Evolutionary conservation across 2,329 filamentous ascomycete genomes (phyloP), one percentile per base, ranked within the genome.

Genomic region (Colletotrichum eleusines): DNA sequence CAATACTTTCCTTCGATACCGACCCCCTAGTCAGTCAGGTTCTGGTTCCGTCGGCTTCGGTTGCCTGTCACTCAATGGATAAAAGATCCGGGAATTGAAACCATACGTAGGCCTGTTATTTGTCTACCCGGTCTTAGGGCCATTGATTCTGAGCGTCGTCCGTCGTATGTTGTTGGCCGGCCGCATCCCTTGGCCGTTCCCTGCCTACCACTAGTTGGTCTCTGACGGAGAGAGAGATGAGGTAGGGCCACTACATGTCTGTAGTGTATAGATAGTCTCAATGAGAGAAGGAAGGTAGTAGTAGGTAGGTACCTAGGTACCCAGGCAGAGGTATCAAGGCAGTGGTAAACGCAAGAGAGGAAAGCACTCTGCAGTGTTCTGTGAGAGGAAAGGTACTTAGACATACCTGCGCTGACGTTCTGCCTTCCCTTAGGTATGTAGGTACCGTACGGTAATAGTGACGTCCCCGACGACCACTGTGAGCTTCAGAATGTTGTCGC

Each of bases 21-120:
- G 46, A 31, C 18, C 53, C 63, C 63, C 42, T 57, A n/a, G n/a
- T n/a, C n/a, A 31, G n/a, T 33, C 33, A 28, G 35, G 16, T 20
- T n/a, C 28, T 40, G 33, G 26, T 62, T 14, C 35, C 33, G 59
- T 20, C 35, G 46, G 33, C 59, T 50, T 35, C 44, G 44, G 58
- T 61, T 31, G 54, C 38, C 57, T 57, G 46, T 59, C 54, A 60
- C 60, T 69, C 61, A 40, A 67, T 67, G 57, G 28, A 67, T 57
- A 50, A 54, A 58, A 62, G n/a, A 58, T 5, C 35, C 67, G 57
- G 63, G 42, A 67, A 62, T 66, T 60, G 63, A 23, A 42, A 55
- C 40, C 55, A 61, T 57, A 57, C 31, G 4, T 33, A 63, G 42
- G 20, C 42, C 42, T n/a, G 3, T 46, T n/a, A 42, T 42, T 23